phyloP scores from a whole-genome alignment of 257 asterid genomes.

The Solanum piurae region DNA sequence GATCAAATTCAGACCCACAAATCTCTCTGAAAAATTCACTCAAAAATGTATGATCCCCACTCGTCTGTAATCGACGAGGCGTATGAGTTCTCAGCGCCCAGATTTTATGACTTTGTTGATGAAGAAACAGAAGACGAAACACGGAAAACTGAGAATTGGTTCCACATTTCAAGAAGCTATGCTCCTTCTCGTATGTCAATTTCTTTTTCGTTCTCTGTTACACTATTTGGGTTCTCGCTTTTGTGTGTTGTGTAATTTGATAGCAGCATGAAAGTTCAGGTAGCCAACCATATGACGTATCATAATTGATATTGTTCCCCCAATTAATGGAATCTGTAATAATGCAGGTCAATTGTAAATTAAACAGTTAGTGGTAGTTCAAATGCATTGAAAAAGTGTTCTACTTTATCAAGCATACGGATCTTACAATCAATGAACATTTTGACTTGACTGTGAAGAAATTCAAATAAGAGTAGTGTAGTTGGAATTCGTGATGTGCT shows the following conservation, averaged over 20 bases:
- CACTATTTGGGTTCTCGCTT: not conserved
- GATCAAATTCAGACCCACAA: slow-evolving; percentile 1
- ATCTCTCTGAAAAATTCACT: not conserved
- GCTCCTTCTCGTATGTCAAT: slow-evolving; percentile 87
- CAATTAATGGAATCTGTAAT: not conserved
- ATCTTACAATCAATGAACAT: not conserved
- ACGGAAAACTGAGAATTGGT: slow-evolving; percentile 78
- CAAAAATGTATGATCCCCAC: slow-evolving; percentile 31
- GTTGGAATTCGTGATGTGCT: not conserved
- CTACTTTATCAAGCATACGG: not conserved
- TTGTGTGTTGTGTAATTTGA: not conserved
- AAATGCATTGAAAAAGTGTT: not conserved
- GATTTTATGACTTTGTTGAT: slow-evolving; percentile 50
- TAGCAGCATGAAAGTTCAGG: not conserved
- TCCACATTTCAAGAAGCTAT: slow-evolving; percentile 35
- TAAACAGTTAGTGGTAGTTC: not conserved
- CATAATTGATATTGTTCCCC: not conserved
- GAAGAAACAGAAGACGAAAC: slow-evolving; percentile 59
- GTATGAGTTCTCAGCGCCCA: slow-evolving; percentile 80
- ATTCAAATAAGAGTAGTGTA: not conserved
- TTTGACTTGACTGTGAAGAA: not conserved
- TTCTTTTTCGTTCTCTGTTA: not conserved
- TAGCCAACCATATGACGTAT: not conserved
- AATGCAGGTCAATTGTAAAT: not conserved
- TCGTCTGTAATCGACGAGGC: slow-evolving; percentile 43